Evolutionary conservation across 2,329 filamentous ascomycete genomes (phyloP).

Genomic region (Aspergillus sp.): DNA sequence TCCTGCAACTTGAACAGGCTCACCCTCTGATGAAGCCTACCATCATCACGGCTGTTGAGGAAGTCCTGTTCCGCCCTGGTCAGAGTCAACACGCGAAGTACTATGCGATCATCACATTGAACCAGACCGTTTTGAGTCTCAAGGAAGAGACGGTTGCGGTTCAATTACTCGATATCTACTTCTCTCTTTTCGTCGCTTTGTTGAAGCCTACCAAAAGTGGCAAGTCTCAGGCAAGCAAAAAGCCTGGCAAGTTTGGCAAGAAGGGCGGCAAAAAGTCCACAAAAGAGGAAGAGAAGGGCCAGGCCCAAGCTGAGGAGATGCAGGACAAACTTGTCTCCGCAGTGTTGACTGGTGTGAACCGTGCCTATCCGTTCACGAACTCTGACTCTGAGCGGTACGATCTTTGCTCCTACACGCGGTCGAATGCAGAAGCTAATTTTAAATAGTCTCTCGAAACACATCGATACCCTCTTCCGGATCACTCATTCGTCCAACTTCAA

Average conservation of each 20-base stretch:
- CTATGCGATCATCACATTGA: slow-evolving; percentile 93
- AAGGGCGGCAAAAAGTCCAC: slow-evolving; percentile 46
- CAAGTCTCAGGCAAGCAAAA: slow-evolving; percentile 35
- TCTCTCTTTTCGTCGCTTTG: slow-evolving; percentile 79
- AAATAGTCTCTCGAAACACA: slow-evolving; percentile 73
- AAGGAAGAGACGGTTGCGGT: slow-evolving; percentile 81
- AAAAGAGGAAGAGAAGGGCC: slow-evolving; percentile 29
- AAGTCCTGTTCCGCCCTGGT: slow-evolving; percentile 81
- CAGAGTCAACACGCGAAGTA: slow-evolving; percentile 90
- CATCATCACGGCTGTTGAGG: slow-evolving; percentile 82
- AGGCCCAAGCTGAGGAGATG: slow-evolving; percentile 62
- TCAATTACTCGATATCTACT: slow-evolving; percentile 85
- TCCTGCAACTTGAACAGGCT: slow-evolving; percentile 84
- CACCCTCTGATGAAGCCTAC: slow-evolving; percentile 94
- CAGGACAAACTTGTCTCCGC: slow-evolving; percentile 91
- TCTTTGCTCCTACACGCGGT: background rate
- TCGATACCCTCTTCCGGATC: slow-evolving; percentile 92
- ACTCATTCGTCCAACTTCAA: slow-evolving; percentile 99
- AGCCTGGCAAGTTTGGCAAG: slow-evolving; percentile 36
- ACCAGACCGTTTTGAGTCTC: slow-evolving; percentile 87
- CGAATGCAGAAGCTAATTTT: slow-evolving; percentile 17
- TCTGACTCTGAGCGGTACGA: slow-evolving; percentile 71
- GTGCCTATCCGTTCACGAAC: slow-evolving; percentile 88
- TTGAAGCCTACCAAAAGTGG: slow-evolving; percentile 61
- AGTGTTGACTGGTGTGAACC: slow-evolving; percentile 90